These are phyloP conservation scores for Ceratocystis cubensis DNA, from an alignment of 2,329 filamentous ascomycete genomes.

Conservation along the genomic window DNA sequence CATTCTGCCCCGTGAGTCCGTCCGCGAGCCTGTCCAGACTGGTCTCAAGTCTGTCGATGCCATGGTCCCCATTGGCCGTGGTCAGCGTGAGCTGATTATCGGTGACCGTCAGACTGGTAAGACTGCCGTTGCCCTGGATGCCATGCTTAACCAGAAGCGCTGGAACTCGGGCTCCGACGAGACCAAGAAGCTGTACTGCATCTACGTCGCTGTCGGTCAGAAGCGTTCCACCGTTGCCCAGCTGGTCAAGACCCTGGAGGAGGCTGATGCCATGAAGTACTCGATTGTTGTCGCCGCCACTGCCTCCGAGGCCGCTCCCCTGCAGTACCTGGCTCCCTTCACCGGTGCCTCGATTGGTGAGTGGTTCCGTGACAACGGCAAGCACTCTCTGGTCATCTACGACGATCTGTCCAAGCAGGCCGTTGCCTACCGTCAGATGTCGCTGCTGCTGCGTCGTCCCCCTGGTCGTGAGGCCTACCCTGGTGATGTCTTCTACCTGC, in stretches of 20 bases:
- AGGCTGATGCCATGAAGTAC: constrained; percentile 99
- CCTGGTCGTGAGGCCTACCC: constrained; percentile 99
- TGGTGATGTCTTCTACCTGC: constrained; percentile 98
- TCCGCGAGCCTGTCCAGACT: constrained; percentile 98
- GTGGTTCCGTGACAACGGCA: constrained; percentile 70
- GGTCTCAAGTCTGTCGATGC: constrained; percentile 98
- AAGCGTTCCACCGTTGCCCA: constrained; percentile 99
- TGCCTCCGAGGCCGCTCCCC: constrained; percentile 87
- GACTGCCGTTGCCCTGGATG: constrained; percentile 94
- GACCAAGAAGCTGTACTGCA: constrained; percentile 97
- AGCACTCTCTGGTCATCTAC: constrained; percentile 80
- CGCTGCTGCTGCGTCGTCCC: constrained; percentile 89
- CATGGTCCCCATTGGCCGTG: constrained; percentile 99
- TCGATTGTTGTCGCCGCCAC: constrained; percentile 86
- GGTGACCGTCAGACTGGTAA: constrained; percentile 99
- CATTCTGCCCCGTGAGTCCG: constrained; percentile 91
- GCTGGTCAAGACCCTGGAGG: constrained; percentile 98
- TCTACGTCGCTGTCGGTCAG: constrained; percentile 98
- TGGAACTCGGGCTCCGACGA: constrained; percentile 86
- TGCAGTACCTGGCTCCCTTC: constrained; percentile 92
- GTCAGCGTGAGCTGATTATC: constrained; percentile 99
- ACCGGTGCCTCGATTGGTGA: constrained; percentile 52
- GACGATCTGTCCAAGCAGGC: constrained; percentile 98
- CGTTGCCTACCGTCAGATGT: constrained; percentile 98
- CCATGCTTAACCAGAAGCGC: constrained; percentile 98